These are phyloP conservation scores for Metarhizium rileyi DNA, from an alignment of 2,329 filamentous ascomycete species.

Conservation along the genomic window DNA sequence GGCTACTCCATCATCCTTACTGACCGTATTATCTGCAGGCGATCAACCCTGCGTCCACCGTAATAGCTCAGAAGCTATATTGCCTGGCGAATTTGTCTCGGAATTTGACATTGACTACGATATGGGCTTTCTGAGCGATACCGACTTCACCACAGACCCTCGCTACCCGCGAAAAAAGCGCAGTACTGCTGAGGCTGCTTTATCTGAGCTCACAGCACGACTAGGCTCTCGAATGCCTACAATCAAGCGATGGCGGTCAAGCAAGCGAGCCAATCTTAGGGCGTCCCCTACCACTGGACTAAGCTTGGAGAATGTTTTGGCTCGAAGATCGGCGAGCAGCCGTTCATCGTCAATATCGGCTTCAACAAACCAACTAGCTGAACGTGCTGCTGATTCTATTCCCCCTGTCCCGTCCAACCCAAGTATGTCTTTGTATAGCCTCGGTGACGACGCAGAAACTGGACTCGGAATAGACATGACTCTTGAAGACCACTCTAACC, in stretches of 20 bases:
- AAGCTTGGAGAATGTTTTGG: slow-evolving; percentile 68
- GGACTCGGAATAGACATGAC: slow-evolving; percentile 16
- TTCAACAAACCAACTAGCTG: slow-evolving; percentile 37
- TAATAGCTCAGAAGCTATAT: slow-evolving; percentile 32
- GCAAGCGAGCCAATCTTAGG: slow-evolving; percentile 34
- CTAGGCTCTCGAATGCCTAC: slow-evolving; percentile 52
- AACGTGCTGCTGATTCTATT: slow-evolving; percentile 43
- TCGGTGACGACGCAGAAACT: slow-evolving; percentile 37
- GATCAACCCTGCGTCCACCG: slow-evolving; percentile 52
- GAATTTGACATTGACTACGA: slow-evolving; percentile 52
- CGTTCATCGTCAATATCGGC: slow-evolving; percentile 70
- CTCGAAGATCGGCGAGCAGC: slow-evolving; percentile 62
- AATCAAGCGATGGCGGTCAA: slow-evolving; percentile 40
- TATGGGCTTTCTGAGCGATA: slow-evolving; percentile 55
- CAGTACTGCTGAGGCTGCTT: slow-evolving; percentile 45
- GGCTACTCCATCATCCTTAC: background rate
- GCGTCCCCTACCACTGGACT: slow-evolving; percentile 68
- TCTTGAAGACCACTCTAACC: slow-evolving; percentile 34
- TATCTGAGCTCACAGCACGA: slow-evolving; percentile 53
- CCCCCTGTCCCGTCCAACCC: slow-evolving; percentile 50
- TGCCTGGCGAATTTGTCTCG: slow-evolving; percentile 26
- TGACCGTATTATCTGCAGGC: slow-evolving; percentile 29
- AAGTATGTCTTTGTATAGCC: slow-evolving; percentile 51
- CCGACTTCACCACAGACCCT: slow-evolving; percentile 40
- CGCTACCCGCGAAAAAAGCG: slow-evolving; percentile 44